Percentiles rank a stretch among this genome's conserved stretches.
Conservation (phyloP, 208 protist species). For the Trichomonas tenax region DNA sequence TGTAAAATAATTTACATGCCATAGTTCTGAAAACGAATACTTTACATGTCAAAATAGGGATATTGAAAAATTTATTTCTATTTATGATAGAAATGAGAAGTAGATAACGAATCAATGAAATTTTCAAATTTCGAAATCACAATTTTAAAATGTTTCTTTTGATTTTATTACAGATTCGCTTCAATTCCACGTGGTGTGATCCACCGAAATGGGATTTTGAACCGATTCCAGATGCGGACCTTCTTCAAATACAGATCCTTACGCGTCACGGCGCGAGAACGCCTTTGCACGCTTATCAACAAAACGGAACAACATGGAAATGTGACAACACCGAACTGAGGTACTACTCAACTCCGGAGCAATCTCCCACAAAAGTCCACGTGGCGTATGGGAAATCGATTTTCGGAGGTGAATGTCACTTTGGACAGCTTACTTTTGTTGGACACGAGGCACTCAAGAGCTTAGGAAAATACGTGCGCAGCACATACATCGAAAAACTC, state of each 20-base stretch:
- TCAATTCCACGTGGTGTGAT: too few relatives aligned
- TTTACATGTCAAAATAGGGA: too few relatives aligned
- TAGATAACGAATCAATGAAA: too few relatives aligned
- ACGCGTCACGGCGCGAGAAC: background rate
- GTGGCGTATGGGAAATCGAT: background rate
- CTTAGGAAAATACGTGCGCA: background rate
- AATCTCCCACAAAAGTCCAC: background rate
- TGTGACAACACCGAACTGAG: background rate
- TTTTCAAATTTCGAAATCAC: too few relatives aligned
- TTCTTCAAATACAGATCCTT: background rate
- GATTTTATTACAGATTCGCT: too few relatives aligned
- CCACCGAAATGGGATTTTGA: too few relatives aligned
- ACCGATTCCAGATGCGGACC: background rate
- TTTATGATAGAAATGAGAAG: too few relatives aligned
- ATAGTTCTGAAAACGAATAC: too few relatives aligned
- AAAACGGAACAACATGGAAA: background rate
- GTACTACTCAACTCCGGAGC: background rate
- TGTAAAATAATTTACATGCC: too few relatives aligned
- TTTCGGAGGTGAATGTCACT: background rate
- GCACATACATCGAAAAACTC: background rate
- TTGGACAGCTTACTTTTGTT: background rate
- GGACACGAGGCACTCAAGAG: background rate
- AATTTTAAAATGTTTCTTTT: too few relatives aligned
- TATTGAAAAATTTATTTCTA: too few relatives aligned
- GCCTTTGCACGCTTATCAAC: background rate